Percentiles rank a stretch among this genome's conserved stretches.
Evolutionary conservation across 2,329 filamentous ascomycete species (phyloP).

Genomic region (Botrytis fragariae): DNA sequence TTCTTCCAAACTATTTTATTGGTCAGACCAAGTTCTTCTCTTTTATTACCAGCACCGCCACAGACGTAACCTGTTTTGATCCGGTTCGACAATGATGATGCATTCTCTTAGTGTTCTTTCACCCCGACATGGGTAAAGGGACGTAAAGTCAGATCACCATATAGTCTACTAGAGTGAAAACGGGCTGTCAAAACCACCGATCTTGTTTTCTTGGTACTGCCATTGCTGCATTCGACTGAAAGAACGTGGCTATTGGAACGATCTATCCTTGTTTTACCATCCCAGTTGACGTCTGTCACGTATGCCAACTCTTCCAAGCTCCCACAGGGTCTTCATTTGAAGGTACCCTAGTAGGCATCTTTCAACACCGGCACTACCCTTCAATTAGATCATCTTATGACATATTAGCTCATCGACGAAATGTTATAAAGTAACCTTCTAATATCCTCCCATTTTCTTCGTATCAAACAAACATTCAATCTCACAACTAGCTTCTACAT

Average conservation of each 20-base stretch:
- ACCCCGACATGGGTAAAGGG: background rate
- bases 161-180: background rate
- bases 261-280: background rate
- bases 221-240: background rate
- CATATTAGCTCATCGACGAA: background rate
- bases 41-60: background rate
- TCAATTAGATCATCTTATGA: constrained; percentile 18
- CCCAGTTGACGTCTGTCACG: constrained; percentile 11
- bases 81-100: background rate
- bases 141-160: background rate
- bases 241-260: background rate
- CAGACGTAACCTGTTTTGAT: constrained; percentile 9
- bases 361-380: background rate
- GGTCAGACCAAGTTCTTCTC: background rate
- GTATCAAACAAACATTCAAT: background rate
- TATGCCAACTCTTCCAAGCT: constrained; percentile 18
- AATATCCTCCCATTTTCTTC: background rate
- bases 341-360: background rate
- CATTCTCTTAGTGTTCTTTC: background rate
- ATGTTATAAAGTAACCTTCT: constrained; percentile 16
- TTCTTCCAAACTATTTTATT: background rate
- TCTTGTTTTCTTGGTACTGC: constrained; percentile 3
- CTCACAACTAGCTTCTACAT: background rate
- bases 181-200: background rate
- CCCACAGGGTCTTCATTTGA: background rate